A percentile compares a stretch with the other conserved stretches of the same genome.
phyloP scores from a whole-genome alignment of 345 rosid species.

The Eucalyptus marginata region DNA sequence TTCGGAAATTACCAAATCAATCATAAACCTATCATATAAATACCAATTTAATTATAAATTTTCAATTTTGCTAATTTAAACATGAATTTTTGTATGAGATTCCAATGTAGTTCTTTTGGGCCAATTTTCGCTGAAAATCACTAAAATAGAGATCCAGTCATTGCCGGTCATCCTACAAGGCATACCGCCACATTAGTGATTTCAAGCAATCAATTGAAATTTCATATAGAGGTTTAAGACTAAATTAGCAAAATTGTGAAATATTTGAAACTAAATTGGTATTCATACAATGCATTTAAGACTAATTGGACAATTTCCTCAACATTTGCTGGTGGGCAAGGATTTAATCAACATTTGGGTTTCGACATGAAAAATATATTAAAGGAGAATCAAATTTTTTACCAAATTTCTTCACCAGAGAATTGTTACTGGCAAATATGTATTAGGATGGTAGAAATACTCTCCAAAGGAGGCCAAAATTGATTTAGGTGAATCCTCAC shows the following conservation, averaged over 20 bases:
- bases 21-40: too few relatives aligned
- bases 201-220: accelerated
- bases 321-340: not conserved
- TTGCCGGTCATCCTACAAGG: accelerated
- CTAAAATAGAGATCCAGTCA: accelerated
- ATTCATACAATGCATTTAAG: accelerated
- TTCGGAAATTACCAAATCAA: too few relatives aligned
- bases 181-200: accelerated
- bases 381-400: not conserved
- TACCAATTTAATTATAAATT: too few relatives aligned
- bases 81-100: not conserved
- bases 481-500: not conserved
- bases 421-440: not conserved
- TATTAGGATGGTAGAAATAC: not conserved
- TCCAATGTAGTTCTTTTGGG: not conserved
- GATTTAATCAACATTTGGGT: accelerated
- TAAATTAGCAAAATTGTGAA: not conserved
- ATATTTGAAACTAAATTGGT: not conserved
- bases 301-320: not conserved
- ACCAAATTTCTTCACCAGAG: not conserved
- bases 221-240: accelerated
- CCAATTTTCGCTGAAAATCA: accelerated
- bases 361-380: not conserved
- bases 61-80: not conserved
- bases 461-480: not conserved